Evolutionary conservation across 176 grass and related monocot species (phyloP), one percentile per base, ranked within the genome.

Genomic region (Thalia dealbata): DNA sequence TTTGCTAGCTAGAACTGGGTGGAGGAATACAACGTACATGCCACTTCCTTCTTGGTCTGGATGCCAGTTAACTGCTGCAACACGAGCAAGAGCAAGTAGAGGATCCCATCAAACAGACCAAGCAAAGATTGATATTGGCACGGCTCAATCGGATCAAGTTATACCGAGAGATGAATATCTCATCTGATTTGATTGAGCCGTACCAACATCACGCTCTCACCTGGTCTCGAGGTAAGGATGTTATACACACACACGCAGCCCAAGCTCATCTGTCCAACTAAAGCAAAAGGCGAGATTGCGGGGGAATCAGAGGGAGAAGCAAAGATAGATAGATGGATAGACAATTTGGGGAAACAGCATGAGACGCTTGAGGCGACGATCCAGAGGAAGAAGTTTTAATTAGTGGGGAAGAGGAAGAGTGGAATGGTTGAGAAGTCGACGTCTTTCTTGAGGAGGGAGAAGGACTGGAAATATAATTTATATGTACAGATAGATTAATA

Each of bases 81-180:
- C 32, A 38, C 32, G 4, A 4, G 3, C 32, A 38, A 38, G 32
- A 38, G 4, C 3, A 1, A 38, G 32, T 4, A 38, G 32, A 38
- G 32, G 32, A 38, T 38, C 32, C 32, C 26, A n/a, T 70, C 18
- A 3, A 22, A 28, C 38, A 78, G 82, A 70, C 74, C 56, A 64
- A 41, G 78, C 70, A 83, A 81, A 50, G 82, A 83, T 46, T 67
- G 87, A 90, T 90, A 90, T 90, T 86, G 87, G 87, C 84, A 86
- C 84, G 87, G 83, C 83, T 86, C 87, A 90, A 90, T 90, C 87
- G 82, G 45, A 85, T 60, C 63, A 3, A 61, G 71, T 51, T 3
- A 16, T 25, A 6, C 3, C 1, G 32, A 9, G 1, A 51, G 7
- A 27, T 45, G 16, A 28, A 14, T 61, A 14, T 30, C 11, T 10